Base-by-base conservation (phyloP, 495 filamentous ascomycete species). In the Saxophila tyrrhenica region DNA sequence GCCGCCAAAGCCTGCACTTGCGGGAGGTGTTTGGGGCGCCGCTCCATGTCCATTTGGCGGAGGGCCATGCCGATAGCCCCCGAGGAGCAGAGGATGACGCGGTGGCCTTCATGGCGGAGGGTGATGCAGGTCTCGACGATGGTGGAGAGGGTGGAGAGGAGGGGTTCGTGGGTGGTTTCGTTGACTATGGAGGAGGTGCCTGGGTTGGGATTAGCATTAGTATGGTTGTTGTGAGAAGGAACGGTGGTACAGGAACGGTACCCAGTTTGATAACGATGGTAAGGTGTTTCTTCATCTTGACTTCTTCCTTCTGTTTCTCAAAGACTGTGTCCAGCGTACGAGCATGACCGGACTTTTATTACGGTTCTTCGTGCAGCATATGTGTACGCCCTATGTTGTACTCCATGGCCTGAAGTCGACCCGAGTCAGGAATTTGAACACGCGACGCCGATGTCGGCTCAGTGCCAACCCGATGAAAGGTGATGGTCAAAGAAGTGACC, bases 111-210 rank as follows among this genome's bases (percentile, higher is more conserved):
- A 65, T 87, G 85, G 57, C 78, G 82, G 48, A 98, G 75, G 56
- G 78, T 81, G 13, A 89, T 83, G 2, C 86, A 89, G 3, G 94
- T 96, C 68, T 97, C 89, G 35, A 95, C 92, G 59, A 98, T 95
- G 48, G 86, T 70, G 50, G 84, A 86, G 49, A 98, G 71, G 53
- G 88, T 94, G 9, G 89, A 94, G 20, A 97, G 76, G 25, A 95
- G 79, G n/a, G 94, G 94, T 58, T 95, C 85, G 70, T 97, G 92
- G n/a, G 86, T 95, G 61, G 83, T 87, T 66, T 98, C 92, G 68
- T 96, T 86, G 48, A 97, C 92, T 60, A 98, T 96, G 15, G 92
- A 98, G 70, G 89, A 95, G 22, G 92, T 96, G 59, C 92, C 92
- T 98, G 54, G 15, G 46, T 8, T 10, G 55, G 24, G 15, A 23